These are phyloP conservation scores for Biscutella laevigata DNA, from an alignment of 441 rosid species.

Conservation along the genomic window DNA sequence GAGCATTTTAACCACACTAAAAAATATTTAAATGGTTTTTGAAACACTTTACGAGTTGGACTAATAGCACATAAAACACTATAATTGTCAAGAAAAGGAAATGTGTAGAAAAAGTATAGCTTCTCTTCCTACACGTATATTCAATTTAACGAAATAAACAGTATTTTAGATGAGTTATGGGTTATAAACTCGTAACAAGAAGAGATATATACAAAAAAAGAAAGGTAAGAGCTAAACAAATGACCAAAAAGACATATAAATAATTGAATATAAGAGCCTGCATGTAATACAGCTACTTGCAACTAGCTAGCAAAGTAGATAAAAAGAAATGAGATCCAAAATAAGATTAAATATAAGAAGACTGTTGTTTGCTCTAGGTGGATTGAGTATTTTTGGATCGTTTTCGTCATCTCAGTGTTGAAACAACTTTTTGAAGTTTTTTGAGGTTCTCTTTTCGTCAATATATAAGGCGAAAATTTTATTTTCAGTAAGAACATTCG, in stretches of 20 bases:
- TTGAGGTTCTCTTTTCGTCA: too few relatives aligned
- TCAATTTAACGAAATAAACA: neutral
- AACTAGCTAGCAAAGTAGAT: too few relatives aligned
- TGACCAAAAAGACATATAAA: neutral
- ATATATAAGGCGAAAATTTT: too few relatives aligned
- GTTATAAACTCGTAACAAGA: neutral
- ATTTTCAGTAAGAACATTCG: too few relatives aligned
- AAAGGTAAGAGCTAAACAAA: neutral
- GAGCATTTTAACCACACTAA: neutral
- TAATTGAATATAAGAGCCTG: neutral
- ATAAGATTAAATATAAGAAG: neutral
- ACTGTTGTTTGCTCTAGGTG: too few relatives aligned
- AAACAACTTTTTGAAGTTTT: too few relatives aligned
- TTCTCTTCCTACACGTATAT: neutral
- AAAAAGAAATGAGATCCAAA: neutral
- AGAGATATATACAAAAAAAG: neutral
- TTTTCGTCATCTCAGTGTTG: too few relatives aligned
- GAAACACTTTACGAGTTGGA: constrained; percentile 3
- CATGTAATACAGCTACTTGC: too few relatives aligned
- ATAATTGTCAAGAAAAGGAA: too few relatives aligned
- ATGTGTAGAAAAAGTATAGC: too few relatives aligned
- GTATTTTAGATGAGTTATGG: neutral
- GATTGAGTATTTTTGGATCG: too few relatives aligned
- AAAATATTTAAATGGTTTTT: too few relatives aligned
- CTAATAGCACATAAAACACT: neutral